Conservation (phyloP, 805 yeast genomes). For the Grigorovia humatica region DNA sequence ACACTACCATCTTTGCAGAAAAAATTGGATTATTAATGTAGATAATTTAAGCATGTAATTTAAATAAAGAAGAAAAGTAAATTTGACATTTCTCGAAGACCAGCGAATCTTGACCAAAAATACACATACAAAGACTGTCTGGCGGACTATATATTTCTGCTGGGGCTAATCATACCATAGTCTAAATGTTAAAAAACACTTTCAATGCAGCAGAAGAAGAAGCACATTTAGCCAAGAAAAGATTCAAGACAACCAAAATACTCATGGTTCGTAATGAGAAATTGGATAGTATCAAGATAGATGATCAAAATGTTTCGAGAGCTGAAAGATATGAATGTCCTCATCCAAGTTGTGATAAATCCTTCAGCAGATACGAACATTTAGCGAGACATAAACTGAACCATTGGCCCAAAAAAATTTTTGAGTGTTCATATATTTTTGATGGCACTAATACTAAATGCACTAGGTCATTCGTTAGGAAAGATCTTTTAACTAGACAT, state of each 20-base stretch:
- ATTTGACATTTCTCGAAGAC: too few species aligned
- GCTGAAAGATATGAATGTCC: conserved; percentile 32
- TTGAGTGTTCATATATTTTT: conserved; percentile 32
- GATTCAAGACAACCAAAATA: background rate
- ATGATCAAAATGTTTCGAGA: background rate
- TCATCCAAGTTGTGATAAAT: conserved; percentile 43
- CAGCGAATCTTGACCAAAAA: too few species aligned
- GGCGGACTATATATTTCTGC: background rate
- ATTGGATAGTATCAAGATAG: background rate
- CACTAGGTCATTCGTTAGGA: conserved; percentile 51
- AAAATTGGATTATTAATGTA: too few species aligned
- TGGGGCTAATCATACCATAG: background rate
- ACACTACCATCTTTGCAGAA: too few species aligned
- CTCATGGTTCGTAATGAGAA: background rate
- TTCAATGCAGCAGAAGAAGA: background rate
- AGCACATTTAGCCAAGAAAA: background rate
- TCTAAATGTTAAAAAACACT: background rate
- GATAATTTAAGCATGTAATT: too few species aligned
- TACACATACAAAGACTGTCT: too few species aligned
- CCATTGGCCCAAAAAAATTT: conserved; percentile 44
- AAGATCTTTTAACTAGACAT: conserved; percentile 42
- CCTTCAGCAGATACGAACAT: conserved; percentile 52
- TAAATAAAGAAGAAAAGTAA: too few species aligned
- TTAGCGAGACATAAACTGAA: conserved; percentile 51
- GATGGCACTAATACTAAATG: conserved; percentile 32